Percentiles rank a stretch among this genome's conserved stretches.
Conservation (phyloP, 2,329 filamentous ascomycete species). For the Lachnellula subtilissima region DNA sequence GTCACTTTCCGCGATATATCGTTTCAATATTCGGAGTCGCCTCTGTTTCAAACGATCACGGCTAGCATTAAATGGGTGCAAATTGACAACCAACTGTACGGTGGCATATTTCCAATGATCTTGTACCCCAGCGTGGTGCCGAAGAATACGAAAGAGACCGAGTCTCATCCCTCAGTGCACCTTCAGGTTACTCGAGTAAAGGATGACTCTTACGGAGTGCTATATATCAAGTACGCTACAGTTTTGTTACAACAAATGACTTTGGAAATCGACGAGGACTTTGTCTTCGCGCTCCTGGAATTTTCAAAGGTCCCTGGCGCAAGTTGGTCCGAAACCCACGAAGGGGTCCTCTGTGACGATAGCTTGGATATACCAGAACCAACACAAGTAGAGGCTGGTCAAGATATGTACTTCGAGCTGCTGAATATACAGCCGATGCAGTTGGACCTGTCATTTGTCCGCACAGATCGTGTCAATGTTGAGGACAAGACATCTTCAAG, state of each 20-base stretch:
- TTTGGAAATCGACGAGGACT: conserved; percentile 94
- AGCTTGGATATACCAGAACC: conserved; percentile 89
- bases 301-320: conserved; percentile 91
- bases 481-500: conserved; percentile 87
- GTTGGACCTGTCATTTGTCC: conserved; percentile 92
- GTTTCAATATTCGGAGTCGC: conserved; percentile 88
- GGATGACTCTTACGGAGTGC: conserved; percentile 94
- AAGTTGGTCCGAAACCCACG: conserved; percentile 72
- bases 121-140: conserved; percentile 96
- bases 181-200: conserved; percentile 90
- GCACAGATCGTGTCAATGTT: conserved; percentile 92
- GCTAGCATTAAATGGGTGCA: conserved; percentile 97
- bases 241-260: conserved; percentile 96
- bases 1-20: conserved; percentile 88
- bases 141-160: conserved; percentile 89
- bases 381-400: conserved; percentile 73
- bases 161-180: conserved; percentile 91
- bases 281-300: conserved; percentile 92
- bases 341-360: conserved; percentile 84
- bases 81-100: conserved; percentile 97
- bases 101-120: conserved; percentile 95
- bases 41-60: conserved; percentile 85
- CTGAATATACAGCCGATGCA: conserved; percentile 98
- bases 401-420: conserved; percentile 97
- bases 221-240: conserved; percentile 98